phyloP scores from a whole-genome alignment of 176 grass and related monocot species.

The Hsuehochloa calcarea region DNA sequence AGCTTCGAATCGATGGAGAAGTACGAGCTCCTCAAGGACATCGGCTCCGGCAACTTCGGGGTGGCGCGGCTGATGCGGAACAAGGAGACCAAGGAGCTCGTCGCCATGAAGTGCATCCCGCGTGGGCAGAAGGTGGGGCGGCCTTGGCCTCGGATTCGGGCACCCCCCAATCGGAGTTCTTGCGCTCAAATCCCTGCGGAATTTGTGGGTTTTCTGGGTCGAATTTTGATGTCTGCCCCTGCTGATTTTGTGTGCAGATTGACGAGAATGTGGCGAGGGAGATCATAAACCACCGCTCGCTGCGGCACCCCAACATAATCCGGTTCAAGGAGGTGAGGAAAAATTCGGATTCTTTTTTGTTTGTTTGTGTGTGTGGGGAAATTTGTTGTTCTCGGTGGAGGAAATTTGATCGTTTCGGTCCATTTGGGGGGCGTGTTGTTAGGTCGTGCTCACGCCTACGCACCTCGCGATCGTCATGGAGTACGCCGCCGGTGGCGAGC shows the following conservation, averaged over 20 bases:
- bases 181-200: background rate
- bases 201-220: background rate
- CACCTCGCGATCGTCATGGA: slow-evolving; percentile 94
- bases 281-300: slow-evolving; percentile 92
- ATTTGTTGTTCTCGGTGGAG: background rate
- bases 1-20: slow-evolving; percentile 51
- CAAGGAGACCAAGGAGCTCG: slow-evolving; percentile 85
- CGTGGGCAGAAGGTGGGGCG: slow-evolving; percentile 67
- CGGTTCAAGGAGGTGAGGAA: slow-evolving; percentile 78
- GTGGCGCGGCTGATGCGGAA: slow-evolving; percentile 80
- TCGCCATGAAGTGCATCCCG: slow-evolving; percentile 81
- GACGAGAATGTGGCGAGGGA: slow-evolving; percentile 31
- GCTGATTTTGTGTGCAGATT: slow-evolving; percentile 5
- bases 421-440: background rate
- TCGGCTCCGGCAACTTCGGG: slow-evolving; percentile 79
- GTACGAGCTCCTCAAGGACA: slow-evolving; percentile 85
- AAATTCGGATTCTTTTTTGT: background rate
- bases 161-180: background rate
- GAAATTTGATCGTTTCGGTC: background rate
- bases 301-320: slow-evolving; percentile 88
- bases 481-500: slow-evolving; percentile 86
- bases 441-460: slow-evolving; percentile 84
- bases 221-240: slow-evolving; percentile 40
- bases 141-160: background rate
- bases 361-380: background rate